These are phyloP conservation scores for Trichoderma asperelloides DNA, from an alignment of 495 filamentous ascomycete genomes.

Conservation along the genomic window DNA sequence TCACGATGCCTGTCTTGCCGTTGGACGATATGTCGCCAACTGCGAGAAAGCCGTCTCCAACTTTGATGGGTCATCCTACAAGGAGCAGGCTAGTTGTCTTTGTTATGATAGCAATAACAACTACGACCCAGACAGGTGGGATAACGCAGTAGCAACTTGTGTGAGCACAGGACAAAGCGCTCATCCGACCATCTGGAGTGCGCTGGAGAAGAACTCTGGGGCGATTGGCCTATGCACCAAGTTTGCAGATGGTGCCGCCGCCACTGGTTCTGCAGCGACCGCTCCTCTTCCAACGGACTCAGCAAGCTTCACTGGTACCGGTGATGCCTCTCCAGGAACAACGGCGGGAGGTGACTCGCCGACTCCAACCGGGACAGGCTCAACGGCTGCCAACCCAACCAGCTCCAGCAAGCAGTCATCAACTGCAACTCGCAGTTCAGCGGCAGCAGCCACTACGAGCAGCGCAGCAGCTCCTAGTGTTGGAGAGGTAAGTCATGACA, in stretches of 20 bases:
- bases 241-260: neutral
- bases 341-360: neutral
- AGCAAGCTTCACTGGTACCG: neutral
- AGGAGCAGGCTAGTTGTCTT: neutral
- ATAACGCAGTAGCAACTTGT: neutral
- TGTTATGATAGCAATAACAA: neutral
- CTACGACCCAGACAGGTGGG: conserved; percentile 1
- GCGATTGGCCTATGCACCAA: neutral
- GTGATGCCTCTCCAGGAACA: neutral
- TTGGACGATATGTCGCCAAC: neutral
- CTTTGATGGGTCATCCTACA: neutral
- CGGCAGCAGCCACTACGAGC: neutral
- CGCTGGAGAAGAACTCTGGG: neutral
- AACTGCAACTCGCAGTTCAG: neutral
- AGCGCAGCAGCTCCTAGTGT: neutral
- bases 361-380: neutral
- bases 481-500: neutral
- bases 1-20: neutral
- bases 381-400: neutral
- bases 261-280: neutral
- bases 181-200: neutral
- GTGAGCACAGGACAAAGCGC: neutral
- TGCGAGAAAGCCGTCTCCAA: neutral
- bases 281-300: neutral
- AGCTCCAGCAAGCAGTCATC: neutral